Base-by-base conservation (phyloP, 1,284 basidiomycete species). In the Cystobasidium slooffiae region DNA sequence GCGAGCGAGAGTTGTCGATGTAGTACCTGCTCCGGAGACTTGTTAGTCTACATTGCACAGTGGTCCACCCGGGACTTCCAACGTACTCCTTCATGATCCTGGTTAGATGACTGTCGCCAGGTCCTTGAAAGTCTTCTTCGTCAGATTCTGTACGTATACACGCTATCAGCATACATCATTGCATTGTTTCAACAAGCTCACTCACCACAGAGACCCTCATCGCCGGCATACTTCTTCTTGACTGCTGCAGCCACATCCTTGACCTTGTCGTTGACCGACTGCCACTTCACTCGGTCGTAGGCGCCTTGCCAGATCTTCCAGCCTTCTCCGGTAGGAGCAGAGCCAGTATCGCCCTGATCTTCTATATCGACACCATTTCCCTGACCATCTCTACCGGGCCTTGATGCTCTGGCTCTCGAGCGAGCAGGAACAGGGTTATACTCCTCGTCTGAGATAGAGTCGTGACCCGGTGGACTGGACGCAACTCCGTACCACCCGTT, bases 1-100 rank as follows among this genome's bases (percentile, higher is more conserved):
- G 62, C n/a, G 61, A 65, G 31, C 37, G 24, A 4, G 70, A 73
- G 24, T 37, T 63, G n/a, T 66, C 63, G 52, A 73, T 73, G 37
- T 73, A 73, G 63, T 73, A 72, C 41, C 69, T 72, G n/a, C 5
- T 3, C 16, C 20, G 6, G 6, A 44, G 24, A 43, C 31, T 24
- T 16, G 16, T 37, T 14, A 7, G 22, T 53, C 37, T 14, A 18
- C 51, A 67, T 12, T 16, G 16, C 20, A 8, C n/a, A 22, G 46
- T 10, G 58, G n/a, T n/a, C n/a, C n/a, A n/a, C n/a, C n/a, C 44
- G 22, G 10, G 20, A 44, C 6, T 14, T 10, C 4, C 14, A 20
- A 37, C 69, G n/a, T 41, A 73, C 70, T 73, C 70, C 44, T 73
- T 73, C 62, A 73, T 73, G 51, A 73, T 52, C 41, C 70, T 8